These are phyloP conservation scores for Abortiporus biennis DNA, from an alignment of 1,284 basidiomycete genomes.

Conservation along the genomic window DNA sequence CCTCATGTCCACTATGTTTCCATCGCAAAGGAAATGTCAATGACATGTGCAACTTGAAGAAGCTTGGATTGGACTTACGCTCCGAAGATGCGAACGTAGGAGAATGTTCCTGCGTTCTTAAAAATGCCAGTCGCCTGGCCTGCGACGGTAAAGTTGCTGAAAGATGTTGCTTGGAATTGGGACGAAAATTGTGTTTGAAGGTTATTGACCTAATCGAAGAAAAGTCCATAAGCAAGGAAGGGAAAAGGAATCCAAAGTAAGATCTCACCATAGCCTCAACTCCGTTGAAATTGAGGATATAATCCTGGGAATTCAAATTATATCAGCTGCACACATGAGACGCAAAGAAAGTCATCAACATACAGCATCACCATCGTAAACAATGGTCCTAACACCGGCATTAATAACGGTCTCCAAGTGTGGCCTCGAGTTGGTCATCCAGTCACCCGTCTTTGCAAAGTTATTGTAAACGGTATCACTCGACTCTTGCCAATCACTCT, in stretches of 20 bases:
- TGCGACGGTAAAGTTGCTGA: conserved; percentile 42
- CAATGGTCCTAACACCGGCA: conserved; percentile 45
- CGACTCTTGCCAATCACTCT: conserved; percentile 39
- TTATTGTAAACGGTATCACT: conserved; percentile 45
- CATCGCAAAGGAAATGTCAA: background rate
- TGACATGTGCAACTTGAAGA: background rate
- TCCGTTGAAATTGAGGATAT: conserved; percentile 53
- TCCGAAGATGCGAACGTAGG: conserved; percentile 49
- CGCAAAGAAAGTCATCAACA: conserved; percentile 11
- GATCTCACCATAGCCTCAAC: conserved; percentile 57
- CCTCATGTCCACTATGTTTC: conserved; percentile 17
- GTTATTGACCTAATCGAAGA: conserved; percentile 15
- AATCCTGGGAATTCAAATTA: conserved; percentile 35
- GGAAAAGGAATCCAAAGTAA: background rate
- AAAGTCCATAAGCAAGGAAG: background rate
- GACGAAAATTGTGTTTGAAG: conserved; percentile 16
- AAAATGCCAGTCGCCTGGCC: conserved; percentile 44
- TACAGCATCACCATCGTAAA: conserved; percentile 55
- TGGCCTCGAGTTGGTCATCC: conserved; percentile 55
- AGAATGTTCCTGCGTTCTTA: conserved; percentile 58
- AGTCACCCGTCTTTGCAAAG: conserved; percentile 55
- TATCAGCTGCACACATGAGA: conserved; percentile 9
- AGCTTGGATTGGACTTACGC: conserved; percentile 22
- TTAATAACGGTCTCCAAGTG: conserved; percentile 54
- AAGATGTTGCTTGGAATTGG: conserved; percentile 25